These are phyloP conservation scores for Bjerkandera adusta DNA, from an alignment of 1,284 basidiomycete species.

Conservation along the genomic window DNA sequence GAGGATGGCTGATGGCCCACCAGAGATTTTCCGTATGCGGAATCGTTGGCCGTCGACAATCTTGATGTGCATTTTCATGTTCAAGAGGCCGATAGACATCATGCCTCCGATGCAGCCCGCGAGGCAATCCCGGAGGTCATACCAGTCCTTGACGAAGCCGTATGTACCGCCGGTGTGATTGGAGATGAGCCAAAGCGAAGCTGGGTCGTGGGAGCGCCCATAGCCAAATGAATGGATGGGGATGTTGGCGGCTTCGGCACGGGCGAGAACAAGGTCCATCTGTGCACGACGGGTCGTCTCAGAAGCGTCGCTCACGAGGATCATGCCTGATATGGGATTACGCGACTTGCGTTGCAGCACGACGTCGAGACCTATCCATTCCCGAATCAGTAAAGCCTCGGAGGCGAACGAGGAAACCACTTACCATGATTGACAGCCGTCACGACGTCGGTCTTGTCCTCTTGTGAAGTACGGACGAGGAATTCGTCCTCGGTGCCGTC, in stretches of 20 bases:
- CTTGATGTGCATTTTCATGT: conserved; percentile 91
- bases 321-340: conserved; percentile 88
- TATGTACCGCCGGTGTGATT: conserved; percentile 98
- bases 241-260: conserved; percentile 93
- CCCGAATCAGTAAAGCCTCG: conserved; percentile 7
- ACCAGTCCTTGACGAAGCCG: conserved; percentile 96
- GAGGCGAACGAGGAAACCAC: conserved; percentile 24
- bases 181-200: conserved; percentile 97
- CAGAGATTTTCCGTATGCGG: conserved; percentile 88
- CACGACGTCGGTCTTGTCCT: conserved; percentile 94
- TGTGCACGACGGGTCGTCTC: conserved; percentile 94
- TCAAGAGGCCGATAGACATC: conserved; percentile 87
- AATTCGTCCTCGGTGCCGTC: conserved; percentile 65
- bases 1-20: conserved; percentile 80
- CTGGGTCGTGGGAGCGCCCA: conserved; percentile 94
- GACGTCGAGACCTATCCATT: conserved; percentile 77
- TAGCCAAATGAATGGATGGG: conserved; percentile 98
- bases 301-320: conserved; percentile 88
- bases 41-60: conserved; percentile 83
- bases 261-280: conserved; percentile 96
- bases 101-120: conserved; percentile 92
- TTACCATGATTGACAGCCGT: conserved; percentile 90
- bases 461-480: conserved; percentile 71
- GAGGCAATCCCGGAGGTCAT: conserved; percentile 85
- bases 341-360: conserved; percentile 90